Percentiles rank a stretch among this genome's conserved stretches.
phyloP scores from a whole-genome alignment of 345 rosid species.

The Aurinia saxatilis region DNA sequence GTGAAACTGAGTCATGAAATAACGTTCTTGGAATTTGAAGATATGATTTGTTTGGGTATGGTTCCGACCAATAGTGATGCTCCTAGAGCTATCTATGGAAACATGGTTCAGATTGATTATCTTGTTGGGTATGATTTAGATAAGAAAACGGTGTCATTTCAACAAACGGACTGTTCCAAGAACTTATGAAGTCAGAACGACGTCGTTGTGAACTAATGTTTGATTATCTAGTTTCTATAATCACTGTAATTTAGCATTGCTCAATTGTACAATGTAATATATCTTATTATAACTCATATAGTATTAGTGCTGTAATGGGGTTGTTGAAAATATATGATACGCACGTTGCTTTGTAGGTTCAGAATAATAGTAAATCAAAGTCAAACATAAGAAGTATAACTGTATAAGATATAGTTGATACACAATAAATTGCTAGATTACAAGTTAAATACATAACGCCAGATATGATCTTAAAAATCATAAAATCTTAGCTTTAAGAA shows the following conservation, averaged over 20 bases:
- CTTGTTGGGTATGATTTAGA: conserved; percentile 41
- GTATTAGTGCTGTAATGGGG: too few relatives aligned
- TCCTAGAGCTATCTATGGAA: too few relatives aligned
- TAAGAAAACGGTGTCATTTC: conserved; percentile 32
- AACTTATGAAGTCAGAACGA: not conserved
- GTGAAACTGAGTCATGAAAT: too few relatives aligned
- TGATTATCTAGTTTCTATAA: not conserved
- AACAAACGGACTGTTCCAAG: conserved; percentile 40
- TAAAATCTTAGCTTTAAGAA: not conserved
- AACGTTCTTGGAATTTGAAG: too few relatives aligned
- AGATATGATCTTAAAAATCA: not conserved
- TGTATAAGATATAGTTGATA: not conserved
- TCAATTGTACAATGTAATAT: too few relatives aligned
- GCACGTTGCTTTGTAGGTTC: not conserved
- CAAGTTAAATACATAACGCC: not conserved
- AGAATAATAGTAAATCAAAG: not conserved
- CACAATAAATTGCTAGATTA: not conserved
- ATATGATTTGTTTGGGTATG: too few relatives aligned
- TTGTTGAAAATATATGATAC: too few relatives aligned
- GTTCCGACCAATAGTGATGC: too few relatives aligned
- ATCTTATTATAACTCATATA: too few relatives aligned
- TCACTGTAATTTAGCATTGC: too few relatives aligned
- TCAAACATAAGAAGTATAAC: too few relatives aligned
- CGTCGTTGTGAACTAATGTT: not conserved
- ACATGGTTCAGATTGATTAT: too few relatives aligned